A percentile compares a stretch with the other conserved stretches of the same genome.
phyloP scores from a whole-genome alignment of 768 basidiomycete genomes.

The Boletus barrowsii region DNA sequence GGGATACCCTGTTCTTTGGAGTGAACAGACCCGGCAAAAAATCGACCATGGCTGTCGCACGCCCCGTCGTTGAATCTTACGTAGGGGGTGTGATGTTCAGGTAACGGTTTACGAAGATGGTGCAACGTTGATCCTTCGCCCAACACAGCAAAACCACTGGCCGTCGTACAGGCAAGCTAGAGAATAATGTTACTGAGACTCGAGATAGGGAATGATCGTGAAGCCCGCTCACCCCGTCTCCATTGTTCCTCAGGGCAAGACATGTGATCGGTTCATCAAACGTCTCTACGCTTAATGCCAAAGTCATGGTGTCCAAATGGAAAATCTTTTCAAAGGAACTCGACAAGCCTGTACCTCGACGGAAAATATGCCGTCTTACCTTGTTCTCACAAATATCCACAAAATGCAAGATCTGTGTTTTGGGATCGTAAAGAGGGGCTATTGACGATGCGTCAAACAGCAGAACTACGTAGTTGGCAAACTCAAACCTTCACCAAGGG shows the following conservation, averaged over 20 bases:
- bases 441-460: constrained; percentile 1
- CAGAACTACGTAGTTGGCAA: background rate
- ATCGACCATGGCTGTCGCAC: constrained; percentile 62
- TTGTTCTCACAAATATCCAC: constrained; percentile 50
- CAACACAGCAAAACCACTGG: constrained; percentile 22
- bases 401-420: constrained; percentile 56
- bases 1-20: constrained; percentile 48
- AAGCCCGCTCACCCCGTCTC: constrained; percentile 15
- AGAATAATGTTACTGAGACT: background rate
- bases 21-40: constrained; percentile 62
- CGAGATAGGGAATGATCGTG: background rate
- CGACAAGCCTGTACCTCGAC: background rate
- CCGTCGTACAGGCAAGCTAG: constrained; percentile 20
- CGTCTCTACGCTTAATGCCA: constrained; percentile 42
- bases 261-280: constrained; percentile 58
- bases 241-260: constrained; percentile 48
- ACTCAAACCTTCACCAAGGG: constrained; percentile 57
- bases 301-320: constrained; percentile 40
- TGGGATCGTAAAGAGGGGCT: constrained; percentile 64
- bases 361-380: constrained; percentile 4
- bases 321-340: constrained; percentile 16
- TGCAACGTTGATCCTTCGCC: constrained; percentile 35
- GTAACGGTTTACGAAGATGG: constrained; percentile 53
- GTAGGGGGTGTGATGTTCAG: constrained; percentile 37
- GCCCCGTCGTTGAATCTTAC: constrained; percentile 71